phyloP scores from a whole-genome alignment of 768 basidiomycete genomes.

The Lactifluus hygrophoroides region DNA sequence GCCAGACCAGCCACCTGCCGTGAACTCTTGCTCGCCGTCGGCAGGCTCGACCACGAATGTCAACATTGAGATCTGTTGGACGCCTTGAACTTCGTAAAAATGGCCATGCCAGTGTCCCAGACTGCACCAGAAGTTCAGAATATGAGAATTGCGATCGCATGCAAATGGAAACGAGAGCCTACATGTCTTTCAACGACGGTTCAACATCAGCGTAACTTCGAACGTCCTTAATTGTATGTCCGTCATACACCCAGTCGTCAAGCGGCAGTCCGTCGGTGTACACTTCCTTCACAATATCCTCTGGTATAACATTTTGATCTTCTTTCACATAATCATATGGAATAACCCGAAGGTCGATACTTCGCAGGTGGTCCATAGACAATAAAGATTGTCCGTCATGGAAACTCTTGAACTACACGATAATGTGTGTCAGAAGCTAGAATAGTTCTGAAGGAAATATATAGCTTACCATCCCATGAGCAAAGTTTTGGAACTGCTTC shows the following conservation, averaged over 20 bases:
- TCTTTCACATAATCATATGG: constrained; percentile 4
- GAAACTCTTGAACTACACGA: constrained; percentile 5
- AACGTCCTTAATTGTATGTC: constrained; percentile 1
- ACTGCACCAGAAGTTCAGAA: not conserved
- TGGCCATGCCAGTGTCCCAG: constrained; percentile 16
- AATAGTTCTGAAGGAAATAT: not conserved
- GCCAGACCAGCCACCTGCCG: constrained; percentile 7
- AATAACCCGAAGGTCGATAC: not conserved
- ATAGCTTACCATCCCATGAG: constrained; percentile 19
- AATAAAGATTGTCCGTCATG: not conserved
- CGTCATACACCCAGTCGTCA: constrained; percentile 13
- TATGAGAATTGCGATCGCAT: not conserved
- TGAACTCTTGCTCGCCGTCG: constrained; percentile 4
- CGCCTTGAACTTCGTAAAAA: not conserved
- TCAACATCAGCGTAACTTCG: not conserved
- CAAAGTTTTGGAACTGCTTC: constrained; percentile 22
- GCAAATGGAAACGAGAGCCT: not conserved
- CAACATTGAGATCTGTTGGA: not conserved
- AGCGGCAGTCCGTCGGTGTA: not conserved
- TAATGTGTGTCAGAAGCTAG: not conserved
- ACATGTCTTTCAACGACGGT: constrained; percentile 11
- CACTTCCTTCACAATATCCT: not conserved
- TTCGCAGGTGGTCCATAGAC: not conserved
- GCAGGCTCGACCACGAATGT: constrained; percentile 7
- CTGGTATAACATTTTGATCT: constrained; percentile 2